Evolutionary conservation across 2,329 filamentous ascomycete genomes (phyloP).

Genomic region (Aureobasidium subglaciale): DNA sequence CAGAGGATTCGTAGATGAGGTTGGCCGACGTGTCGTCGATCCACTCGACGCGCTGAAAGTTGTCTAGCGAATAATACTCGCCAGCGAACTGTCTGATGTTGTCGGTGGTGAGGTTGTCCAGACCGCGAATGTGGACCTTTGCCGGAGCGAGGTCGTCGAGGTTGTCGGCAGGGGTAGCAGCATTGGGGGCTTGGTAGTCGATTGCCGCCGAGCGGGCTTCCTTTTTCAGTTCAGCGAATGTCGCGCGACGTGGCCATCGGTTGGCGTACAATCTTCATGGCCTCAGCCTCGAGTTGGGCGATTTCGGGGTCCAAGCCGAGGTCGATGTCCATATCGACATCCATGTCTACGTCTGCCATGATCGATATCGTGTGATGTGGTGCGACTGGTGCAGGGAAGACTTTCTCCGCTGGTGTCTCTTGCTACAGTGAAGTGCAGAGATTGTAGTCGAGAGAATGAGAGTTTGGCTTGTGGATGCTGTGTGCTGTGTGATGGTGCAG

Average conservation of each 20-base stretch:
- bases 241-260: not conserved
- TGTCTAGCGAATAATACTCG: conserved; percentile 54
- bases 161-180: conserved; percentile 24
- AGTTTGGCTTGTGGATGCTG: not conserved
- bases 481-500: not conserved
- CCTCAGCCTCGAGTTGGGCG: conserved; percentile 26
- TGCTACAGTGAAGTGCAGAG: conserved; percentile 13
- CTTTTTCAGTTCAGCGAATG: conserved; percentile 17
- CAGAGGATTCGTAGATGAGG: conserved; percentile 60
- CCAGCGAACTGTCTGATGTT: conserved; percentile 66
- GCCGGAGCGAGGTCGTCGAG: conserved; percentile 37
- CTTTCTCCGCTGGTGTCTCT: not conserved
- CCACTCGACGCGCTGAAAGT: conserved; percentile 71
- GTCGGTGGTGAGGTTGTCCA: conserved; percentile 72
- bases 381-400: not conserved
- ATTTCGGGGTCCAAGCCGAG: conserved; percentile 26
- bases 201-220: conserved; percentile 23
- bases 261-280: conserved; percentile 17
- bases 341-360: conserved; percentile 27
- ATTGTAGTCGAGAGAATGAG: not conserved
- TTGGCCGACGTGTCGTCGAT: conserved; percentile 91
- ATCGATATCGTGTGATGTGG: conserved; percentile 2
- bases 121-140: conserved; percentile 77
- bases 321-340: conserved; percentile 27
- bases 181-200: conserved; percentile 25